Base-by-base conservation (phyloP, 1,284 basidiomycete genomes). In the Fomitopsis schrenkii region DNA sequence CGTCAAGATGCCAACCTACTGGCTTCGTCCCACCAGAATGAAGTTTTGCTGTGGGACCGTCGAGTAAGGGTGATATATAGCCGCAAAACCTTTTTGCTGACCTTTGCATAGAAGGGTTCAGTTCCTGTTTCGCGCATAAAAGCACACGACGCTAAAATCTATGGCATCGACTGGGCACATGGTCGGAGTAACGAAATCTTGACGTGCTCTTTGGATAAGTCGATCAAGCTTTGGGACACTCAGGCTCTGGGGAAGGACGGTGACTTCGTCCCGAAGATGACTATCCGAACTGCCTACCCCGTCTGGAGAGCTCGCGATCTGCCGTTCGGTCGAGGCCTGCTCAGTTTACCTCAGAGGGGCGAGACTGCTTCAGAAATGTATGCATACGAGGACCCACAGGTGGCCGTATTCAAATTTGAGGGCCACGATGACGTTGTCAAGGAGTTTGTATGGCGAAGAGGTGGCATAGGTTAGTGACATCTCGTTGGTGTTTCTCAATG, bases 401-500 rank as follows among this genome's bases (percentile, higher is more conserved):
- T 71, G 8, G 87, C 90, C 0, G 85, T 95, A 8, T 86, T 91
- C 62, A 79, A 82, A 3, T 98, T 97, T 66, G 91, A 92, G 64
- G 96, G 95, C 0, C 95, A 97, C 72, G 84, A 86, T 0, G 95
- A 97, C 69, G 93, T 95, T 5, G 97, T 98, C 41, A 98, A 98
- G 70, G 97, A 99, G 76, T 99, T 97, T 70, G 95, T 99, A 1
- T 98, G 97, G 95, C 80, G 97, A 61, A 86, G 84, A 66, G 84
- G 85, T 15, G 80, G 78, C 22, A 69, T 76, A 65, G 83, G 86
- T 87, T 40, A 41, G 79, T 50, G 79, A 78, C 0, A 22, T 26
- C 30, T 2, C 76, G 81, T 42, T 62, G 76, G 81, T 42, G 62
- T 66, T 3, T 63, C 40, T 55, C 66, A 62, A 66, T 26, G 19